phyloP scores from a whole-genome alignment of 495 filamentous ascomycete species.

The Pseudoneurospora amorphoporcata region DNA sequence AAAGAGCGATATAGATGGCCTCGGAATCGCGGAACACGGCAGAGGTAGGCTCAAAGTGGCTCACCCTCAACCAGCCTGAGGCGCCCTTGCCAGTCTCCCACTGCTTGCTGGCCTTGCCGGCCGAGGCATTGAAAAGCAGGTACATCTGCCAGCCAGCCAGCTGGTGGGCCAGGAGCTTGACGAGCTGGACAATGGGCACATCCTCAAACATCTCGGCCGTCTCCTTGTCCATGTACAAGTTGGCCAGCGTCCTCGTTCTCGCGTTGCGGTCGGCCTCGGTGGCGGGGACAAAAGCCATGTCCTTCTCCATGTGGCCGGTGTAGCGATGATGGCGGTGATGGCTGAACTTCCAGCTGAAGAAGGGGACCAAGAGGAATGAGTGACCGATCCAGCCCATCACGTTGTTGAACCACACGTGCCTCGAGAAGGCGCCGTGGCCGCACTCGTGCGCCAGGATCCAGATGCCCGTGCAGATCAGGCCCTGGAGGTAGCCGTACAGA shows the following conservation, averaged over 20 bases:
- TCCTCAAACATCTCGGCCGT: slow-evolving; percentile 79
- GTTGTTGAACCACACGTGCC: slow-evolving; percentile 70
- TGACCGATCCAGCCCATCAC: slow-evolving; percentile 74
- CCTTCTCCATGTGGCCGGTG: slow-evolving; percentile 88
- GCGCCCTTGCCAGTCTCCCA: slow-evolving; percentile 45
- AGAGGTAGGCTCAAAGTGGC: slow-evolving; percentile 84
- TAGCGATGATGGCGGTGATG: slow-evolving; percentile 93
- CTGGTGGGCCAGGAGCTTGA: slow-evolving; percentile 70
- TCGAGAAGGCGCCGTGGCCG: slow-evolving; percentile 78
- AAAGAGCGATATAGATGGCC: slow-evolving; percentile 67
- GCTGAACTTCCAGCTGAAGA: slow-evolving; percentile 90
- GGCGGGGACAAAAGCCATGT: slow-evolving; percentile 95
- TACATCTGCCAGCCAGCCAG: slow-evolving; percentile 84
- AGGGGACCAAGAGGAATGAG: slow-evolving; percentile 72
- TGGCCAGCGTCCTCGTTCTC: slow-evolving; percentile 50
- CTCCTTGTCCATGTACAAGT: slow-evolving; percentile 34
- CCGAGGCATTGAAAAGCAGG: slow-evolving; percentile 75
- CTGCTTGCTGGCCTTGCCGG: slow-evolving; percentile 76
- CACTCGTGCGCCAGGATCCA: slow-evolving; percentile 87
- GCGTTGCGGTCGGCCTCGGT: slow-evolving; percentile 61
- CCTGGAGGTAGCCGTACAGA: slow-evolving; percentile 62
- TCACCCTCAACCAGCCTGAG: slow-evolving; percentile 67
- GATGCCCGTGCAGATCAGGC: slow-evolving; percentile 66
- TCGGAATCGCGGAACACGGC: slow-evolving; percentile 90
- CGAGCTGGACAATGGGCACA: slow-evolving; percentile 71